Base-by-base conservation (phyloP, 1,139 yeast genomes). In the Protomyces inouyei region DNA sequence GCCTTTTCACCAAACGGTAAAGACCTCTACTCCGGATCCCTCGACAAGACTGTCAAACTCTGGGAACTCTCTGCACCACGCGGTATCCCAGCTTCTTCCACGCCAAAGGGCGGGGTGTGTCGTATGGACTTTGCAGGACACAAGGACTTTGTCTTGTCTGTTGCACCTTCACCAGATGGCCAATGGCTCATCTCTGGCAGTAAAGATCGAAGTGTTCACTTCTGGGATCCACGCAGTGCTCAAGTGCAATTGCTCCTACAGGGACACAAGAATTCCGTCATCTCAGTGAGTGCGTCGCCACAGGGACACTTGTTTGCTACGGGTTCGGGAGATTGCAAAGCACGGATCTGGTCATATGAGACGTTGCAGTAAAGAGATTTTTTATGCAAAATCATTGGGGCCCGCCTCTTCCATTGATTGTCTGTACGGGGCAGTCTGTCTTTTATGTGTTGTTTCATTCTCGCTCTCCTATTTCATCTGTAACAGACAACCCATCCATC, bases 271-370 rank as follows among this genome's bases (percentile, higher is more conserved):
- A 93, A 93, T 78, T 88, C 96, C 28, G 98, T 93, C 61, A 93
- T 93, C 70, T 86, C 95, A 61, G 98, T 93, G 52, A 93, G 96
- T 54, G 97, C 93, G 23, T 85, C 93, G 55, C 83, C 86, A 68
- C 85, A 85, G 73, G 87, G 90, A 53, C 85, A 86, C 55, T 85
- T 90, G 70, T 93, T 93, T 80, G 98, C 98, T 64, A 92, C 98
- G 18, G 98, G 98, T 67, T 85, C 92, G 76, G 98, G 98, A 74
- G 98, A 93, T 77, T 92, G 97, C 76, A 89, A 92, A 76, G 98
- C 98, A 52, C 84, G 97, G 78, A 88, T 93, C 73, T 93, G 98
- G 98, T 52, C 57, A n/a, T 59, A 59, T 32, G 63, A 59, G 53
- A 65, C 56, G 46, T 25, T 61, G 57, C 65, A 46, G 43, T 59